Base-by-base conservation (phyloP, 257 asterid species). In the Przewalskia tangutica region DNA sequence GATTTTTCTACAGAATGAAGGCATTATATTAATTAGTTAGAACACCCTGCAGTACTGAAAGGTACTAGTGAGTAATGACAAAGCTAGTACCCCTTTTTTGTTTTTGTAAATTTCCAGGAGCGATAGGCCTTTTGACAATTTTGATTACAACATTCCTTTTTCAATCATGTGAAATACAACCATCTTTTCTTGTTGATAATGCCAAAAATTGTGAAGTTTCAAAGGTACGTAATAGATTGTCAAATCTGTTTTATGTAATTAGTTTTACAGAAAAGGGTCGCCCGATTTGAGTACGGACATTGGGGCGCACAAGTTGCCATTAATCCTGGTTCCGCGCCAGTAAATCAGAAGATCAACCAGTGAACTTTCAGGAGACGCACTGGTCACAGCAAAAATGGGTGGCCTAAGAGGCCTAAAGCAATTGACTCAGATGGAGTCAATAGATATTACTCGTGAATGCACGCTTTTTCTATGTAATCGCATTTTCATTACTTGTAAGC, bases 1-100 rank as follows among this genome's bases (percentile, higher is more conserved):
- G 97, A 94, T 87, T 95, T 95, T 89, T 90, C 88, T 1, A 84
- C 87, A 86, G 97, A 90, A 4, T 77, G 77, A 86, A 44, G 79
- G 10, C 60, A 23, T 23, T 23, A 48, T 17, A 23, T 73, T 13
- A 73, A 48, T 48, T 73, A 73, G 79, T 73, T 73, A 73, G 79
- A 73, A 73, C 44, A 20, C 79, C 60, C 18, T 46, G 42, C 79
- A 20, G 48, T 73, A 73, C 79, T 73, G 59, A 73, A 62, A 53
- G 65, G 51, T 42, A 59, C 17, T 82, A 70, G 84, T 79, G 80
- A 84, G 85, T 64, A 59, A 36, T 83, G 87, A 14, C 46, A 70
- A 83, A 73, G 87, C 76, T 81, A 60, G 86, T 80, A 36, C 23
- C 20, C 38, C 50, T 38, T 44, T 44, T 18, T 17, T 13, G 5